phyloP scores from a whole-genome alignment of 345 rosid species.

The Angophora floribunda region DNA sequence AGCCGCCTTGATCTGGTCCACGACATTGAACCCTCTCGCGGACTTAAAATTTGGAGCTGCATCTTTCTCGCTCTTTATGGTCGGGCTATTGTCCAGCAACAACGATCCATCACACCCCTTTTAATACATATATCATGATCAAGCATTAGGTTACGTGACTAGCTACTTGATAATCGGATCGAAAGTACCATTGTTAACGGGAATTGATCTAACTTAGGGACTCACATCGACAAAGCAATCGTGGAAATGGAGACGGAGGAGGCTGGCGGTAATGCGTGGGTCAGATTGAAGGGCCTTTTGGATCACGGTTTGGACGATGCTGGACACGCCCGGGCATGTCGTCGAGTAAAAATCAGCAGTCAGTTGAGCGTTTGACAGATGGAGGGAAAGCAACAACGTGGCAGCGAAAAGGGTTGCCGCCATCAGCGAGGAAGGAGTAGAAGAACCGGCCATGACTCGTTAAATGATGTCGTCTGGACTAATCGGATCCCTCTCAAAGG shows the following conservation, averaged over 20 bases:
- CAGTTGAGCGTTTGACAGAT: constrained; percentile 24
- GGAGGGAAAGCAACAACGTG: neutral
- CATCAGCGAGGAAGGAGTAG: neutral
- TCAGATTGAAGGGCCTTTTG: constrained; percentile 55
- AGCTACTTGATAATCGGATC: neutral
- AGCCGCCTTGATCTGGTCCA: constrained; percentile 58
- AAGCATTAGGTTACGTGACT: neutral
- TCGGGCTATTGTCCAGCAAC: constrained; percentile 38
- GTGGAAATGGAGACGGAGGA: constrained; percentile 75
- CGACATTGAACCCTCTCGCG: constrained; percentile 50
- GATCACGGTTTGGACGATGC: constrained; percentile 33
- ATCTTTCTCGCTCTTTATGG: constrained; percentile 52
- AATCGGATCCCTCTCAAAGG: neutral
- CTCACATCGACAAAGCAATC: constrained; percentile 79
- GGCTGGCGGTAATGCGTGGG: constrained; percentile 64
- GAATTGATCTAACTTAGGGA: neutral
- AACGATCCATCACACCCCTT: constrained; percentile 77
- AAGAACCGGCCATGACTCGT: neutral
- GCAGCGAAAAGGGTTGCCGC: neutral
- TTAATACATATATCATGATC: neutral
- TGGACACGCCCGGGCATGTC: constrained; percentile 54
- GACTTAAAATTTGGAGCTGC: constrained; percentile 43
- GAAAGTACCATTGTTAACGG: neutral
- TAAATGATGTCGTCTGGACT: neutral
- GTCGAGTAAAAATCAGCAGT: constrained; percentile 37